Evolutionary conservation across 2,329 filamentous ascomycete species (phyloP).

Genomic region (Clarireedia paspali): DNA sequence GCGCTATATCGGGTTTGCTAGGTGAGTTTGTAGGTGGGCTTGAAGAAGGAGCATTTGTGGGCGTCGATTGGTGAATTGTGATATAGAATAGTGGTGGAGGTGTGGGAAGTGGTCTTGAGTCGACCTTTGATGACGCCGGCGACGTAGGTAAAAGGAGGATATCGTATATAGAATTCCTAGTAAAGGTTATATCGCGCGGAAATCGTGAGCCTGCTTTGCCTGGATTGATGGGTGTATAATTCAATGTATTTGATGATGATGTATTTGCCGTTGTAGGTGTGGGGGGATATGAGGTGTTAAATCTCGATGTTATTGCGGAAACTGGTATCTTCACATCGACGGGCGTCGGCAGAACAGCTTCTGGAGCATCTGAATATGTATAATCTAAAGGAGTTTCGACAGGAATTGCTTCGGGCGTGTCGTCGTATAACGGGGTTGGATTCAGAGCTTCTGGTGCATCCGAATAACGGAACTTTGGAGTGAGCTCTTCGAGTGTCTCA

Average conservation of each 20-base stretch:
- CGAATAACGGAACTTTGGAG: conserved; percentile 5
- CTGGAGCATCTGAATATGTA: conserved; percentile 9
- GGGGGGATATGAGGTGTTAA: conserved; percentile 1
- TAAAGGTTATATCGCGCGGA: conserved; percentile 23
- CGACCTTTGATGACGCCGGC: conserved; percentile 16
- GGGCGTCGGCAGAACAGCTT: conserved; percentile 2
- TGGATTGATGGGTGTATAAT: conserved; percentile 2
- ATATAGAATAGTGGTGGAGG: conserved; percentile 24
- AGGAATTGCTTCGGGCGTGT: not conserved
- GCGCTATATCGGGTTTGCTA: conserved; percentile 19
- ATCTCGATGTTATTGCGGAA: conserved; percentile 7
- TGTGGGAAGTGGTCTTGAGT: conserved; percentile 18
- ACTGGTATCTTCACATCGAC: not conserved
- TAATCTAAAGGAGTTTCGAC: conserved; percentile 5
- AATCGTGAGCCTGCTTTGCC: conserved; percentile 16
- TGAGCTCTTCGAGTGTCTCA: conserved; percentile 9
- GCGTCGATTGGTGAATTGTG: conserved; percentile 12
- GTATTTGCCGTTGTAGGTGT: not conserved
- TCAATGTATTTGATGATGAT: not conserved
- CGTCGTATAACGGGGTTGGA: not conserved
- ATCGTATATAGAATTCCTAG: conserved; percentile 15
- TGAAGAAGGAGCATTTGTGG: not conserved
- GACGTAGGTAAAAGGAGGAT: conserved; percentile 21
- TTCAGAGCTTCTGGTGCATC: conserved; percentile 4
- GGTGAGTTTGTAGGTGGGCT: not conserved